These are phyloP conservation scores for Yarrowia hollandica DNA, from an alignment of 805 yeast genomes.

Conservation along the genomic window DNA sequence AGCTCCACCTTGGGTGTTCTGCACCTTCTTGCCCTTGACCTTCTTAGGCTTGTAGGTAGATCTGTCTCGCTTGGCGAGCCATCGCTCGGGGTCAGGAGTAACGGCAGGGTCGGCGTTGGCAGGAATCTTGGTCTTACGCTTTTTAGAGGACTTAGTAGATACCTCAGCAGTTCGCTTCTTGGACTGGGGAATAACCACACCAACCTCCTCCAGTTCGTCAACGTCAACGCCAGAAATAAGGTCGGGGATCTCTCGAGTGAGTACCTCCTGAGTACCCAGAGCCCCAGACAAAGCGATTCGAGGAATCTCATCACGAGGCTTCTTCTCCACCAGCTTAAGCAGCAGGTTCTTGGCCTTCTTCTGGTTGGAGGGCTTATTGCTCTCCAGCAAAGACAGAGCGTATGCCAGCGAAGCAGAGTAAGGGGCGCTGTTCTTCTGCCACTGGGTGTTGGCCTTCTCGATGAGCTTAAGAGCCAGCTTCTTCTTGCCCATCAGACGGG, in stretches of 20 bases:
- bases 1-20: constrained; percentile 57
- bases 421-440: constrained; percentile 31
- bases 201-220: constrained; percentile 33
- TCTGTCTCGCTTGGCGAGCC: constrained; percentile 89
- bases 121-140: constrained; percentile 44
- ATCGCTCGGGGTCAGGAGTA: constrained; percentile 69
- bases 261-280: constrained; percentile 37
- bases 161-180: constrained; percentile 38
- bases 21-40: constrained; percentile 52
- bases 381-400: constrained; percentile 45
- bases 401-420: constrained; percentile 35
- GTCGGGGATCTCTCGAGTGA: constrained; percentile 10
- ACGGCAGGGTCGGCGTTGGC: constrained; percentile 45
- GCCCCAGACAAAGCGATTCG: constrained; percentile 41
- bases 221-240: constrained; percentile 37
- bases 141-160: constrained; percentile 37
- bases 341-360: constrained; percentile 40
- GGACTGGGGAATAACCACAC: constrained; percentile 37
- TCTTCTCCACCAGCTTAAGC: constrained; percentile 31
- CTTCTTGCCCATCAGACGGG: constrained; percentile 49
- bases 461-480: constrained; percentile 43
- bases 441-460: constrained; percentile 38
- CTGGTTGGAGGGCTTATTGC: constrained; percentile 33
- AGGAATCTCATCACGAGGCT: constrained; percentile 22
- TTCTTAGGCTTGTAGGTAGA: constrained; percentile 77